phyloP scores from a whole-genome alignment of 176 grass and related monocot species.

The Poa annua region DNA sequence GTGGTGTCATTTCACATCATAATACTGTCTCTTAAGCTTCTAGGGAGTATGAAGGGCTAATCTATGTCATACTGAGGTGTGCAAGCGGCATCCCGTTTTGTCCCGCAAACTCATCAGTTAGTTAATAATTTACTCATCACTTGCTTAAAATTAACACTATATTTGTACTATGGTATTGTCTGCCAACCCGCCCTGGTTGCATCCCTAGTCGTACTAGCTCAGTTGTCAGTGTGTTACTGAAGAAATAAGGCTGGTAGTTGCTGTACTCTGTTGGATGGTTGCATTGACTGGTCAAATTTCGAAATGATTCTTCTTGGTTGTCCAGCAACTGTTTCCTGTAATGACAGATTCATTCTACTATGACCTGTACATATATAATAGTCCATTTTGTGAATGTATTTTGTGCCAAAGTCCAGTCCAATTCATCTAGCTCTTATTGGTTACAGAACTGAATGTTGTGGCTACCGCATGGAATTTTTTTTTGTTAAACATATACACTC shows the following conservation, averaged over 20 bases:
- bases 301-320: conserved; percentile 40
- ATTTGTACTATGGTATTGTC: too few relatives aligned
- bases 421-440: not conserved
- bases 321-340: conserved; percentile 36
- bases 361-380: conserved; percentile 17
- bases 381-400: conserved; percentile 13
- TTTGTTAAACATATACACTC: not conserved
- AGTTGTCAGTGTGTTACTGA: conserved; percentile 19
- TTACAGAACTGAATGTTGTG: conserved; percentile 11
- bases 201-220: not conserved
- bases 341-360: conserved; percentile 24
- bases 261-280: conserved; percentile 9
- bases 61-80: not conserved
- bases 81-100: too few relatives aligned
- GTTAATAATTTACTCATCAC: too few relatives aligned
- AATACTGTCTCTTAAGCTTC: conserved; percentile 35
- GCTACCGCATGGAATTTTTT: not conserved
- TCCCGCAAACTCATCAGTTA: too few relatives aligned
- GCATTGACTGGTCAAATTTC: conserved; percentile 62
- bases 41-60: conserved; percentile 27
- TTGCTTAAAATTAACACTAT: too few relatives aligned
- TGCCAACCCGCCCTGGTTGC: too few relatives aligned
- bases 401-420: not conserved
- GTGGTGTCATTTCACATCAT: conserved; percentile 30
- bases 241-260: conserved; percentile 43